A percentile compares a stretch with the other conserved stretches of the same genome.
These are phyloP conservation scores for Epithele typhae DNA, from an alignment of 768 basidiomycete genomes.

Conservation along the genomic window DNA sequence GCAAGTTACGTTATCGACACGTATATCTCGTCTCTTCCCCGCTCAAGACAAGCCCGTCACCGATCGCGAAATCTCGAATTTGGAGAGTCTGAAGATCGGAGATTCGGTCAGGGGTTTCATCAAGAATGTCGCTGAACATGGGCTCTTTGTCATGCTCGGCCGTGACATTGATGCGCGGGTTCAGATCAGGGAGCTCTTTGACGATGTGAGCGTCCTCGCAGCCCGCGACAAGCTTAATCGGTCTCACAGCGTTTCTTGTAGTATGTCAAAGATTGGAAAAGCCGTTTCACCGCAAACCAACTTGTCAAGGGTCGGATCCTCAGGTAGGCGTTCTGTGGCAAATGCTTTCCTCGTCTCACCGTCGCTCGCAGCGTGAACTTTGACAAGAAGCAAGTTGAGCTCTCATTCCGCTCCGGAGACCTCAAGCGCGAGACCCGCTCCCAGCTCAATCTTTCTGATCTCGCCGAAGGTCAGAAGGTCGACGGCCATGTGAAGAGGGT, in stretches of 20 bases:
- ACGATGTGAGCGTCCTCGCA: slow-evolving; percentile 48
- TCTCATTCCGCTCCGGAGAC: slow-evolving; percentile 78
- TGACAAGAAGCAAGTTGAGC: slow-evolving; percentile 77
- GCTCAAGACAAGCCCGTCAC: slow-evolving; percentile 44
- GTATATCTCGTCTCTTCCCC: slow-evolving; percentile 64
- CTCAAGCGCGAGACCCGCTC: slow-evolving; percentile 35
- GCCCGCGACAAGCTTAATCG: too few relatives aligned
- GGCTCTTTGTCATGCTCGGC: slow-evolving; percentile 85
- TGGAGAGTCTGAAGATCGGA: slow-evolving; percentile 66
- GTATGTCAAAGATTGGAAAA: slow-evolving; percentile 97
- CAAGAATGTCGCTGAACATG: slow-evolving; percentile 82
- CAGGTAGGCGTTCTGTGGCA: too few relatives aligned
- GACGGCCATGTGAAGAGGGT: slow-evolving; percentile 74
- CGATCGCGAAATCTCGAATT: slow-evolving; percentile 63
- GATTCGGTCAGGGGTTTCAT: slow-evolving; percentile 83
- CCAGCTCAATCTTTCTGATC: slow-evolving; percentile 44
- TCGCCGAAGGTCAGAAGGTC: slow-evolving; percentile 78
- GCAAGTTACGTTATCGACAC: slow-evolving; percentile 75
- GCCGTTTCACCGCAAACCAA: slow-evolving; percentile 72
- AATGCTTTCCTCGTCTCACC: too few relatives aligned
- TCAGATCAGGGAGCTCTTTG: slow-evolving; percentile 90
- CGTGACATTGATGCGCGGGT: slow-evolving; percentile 85
- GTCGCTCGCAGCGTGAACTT: slow-evolving; percentile 61
- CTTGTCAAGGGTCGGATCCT: slow-evolving; percentile 84
- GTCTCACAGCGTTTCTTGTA: slow-evolving; percentile 33